These are phyloP conservation scores for Tricholoma saponaceum DNA, from an alignment of 768 basidiomycete species.

Conservation along the genomic window DNA sequence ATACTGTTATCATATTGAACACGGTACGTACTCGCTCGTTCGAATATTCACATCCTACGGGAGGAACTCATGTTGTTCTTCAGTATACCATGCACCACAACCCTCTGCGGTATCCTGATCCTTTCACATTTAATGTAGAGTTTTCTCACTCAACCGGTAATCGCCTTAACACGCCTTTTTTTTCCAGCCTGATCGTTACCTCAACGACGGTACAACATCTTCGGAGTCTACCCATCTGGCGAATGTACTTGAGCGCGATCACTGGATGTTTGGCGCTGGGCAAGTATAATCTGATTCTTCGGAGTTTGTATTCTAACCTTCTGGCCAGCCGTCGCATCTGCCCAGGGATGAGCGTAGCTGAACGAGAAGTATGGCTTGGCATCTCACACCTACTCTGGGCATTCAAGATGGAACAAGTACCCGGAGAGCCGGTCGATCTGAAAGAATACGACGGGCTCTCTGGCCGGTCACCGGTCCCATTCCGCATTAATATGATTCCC, in stretches of 20 bases:
- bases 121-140: constrained; percentile 28
- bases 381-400: constrained; percentile 45
- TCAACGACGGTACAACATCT: constrained; percentile 31
- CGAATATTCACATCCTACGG: neutral
- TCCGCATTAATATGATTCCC: constrained; percentile 26
- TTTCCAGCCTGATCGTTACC: constrained; percentile 39
- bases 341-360: constrained; percentile 42
- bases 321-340: constrained; percentile 33
- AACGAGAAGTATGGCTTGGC: constrained; percentile 41
- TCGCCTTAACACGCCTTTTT: neutral
- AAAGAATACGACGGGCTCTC: constrained; percentile 42
- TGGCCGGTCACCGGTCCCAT: constrained; percentile 38
- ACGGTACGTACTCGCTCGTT: constrained; percentile 17
- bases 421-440: constrained; percentile 37
- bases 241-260: constrained; percentile 40
- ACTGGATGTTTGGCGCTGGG: constrained; percentile 52
- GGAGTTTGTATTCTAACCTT: neutral
- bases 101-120: constrained; percentile 33
- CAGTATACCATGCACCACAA: constrained; percentile 35
- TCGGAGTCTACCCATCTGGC: constrained; percentile 40
- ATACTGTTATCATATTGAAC: constrained; percentile 36
- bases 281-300: constrained; percentile 12
- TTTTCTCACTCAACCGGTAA: neutral
- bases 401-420: constrained; percentile 33
- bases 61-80: neutral